Conservation (phyloP, 352 stramenopile genomes). For the Phytopythium aichiense region DNA sequence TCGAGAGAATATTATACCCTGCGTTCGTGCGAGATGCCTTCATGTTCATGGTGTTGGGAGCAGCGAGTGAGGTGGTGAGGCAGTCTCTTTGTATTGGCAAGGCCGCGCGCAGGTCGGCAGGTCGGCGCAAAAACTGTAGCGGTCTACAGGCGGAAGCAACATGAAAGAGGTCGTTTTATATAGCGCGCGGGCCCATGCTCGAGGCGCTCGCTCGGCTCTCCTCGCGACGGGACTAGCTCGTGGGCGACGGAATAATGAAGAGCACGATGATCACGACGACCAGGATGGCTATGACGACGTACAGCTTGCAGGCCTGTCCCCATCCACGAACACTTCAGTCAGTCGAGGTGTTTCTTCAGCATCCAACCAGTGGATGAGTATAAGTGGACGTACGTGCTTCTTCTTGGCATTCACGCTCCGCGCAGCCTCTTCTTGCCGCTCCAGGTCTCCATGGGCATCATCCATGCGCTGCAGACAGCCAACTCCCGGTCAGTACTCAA, state of each 20-base stretch:
- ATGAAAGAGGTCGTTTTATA: not conserved
- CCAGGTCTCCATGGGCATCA: constrained; percentile 51
- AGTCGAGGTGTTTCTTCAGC: not conserved
- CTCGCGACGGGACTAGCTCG: constrained; percentile 1
- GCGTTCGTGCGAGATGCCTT: not conserved
- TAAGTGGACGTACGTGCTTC: constrained; percentile 41
- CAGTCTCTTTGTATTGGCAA: not conserved
- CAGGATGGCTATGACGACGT: constrained; percentile 61
- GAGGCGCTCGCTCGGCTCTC: not conserved
- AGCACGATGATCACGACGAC: constrained; percentile 61
- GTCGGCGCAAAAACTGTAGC: not conserved
- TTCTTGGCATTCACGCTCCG: constrained; percentile 66
- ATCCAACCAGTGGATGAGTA: not conserved
- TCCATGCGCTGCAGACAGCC: constrained; percentile 51
- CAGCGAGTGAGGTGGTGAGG: not conserved
- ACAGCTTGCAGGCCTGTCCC: constrained; percentile 59
- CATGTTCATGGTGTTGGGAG: not conserved
- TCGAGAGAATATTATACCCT: constrained; percentile 1
- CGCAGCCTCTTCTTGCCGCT: constrained; percentile 50
- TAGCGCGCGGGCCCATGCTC: not conserved
- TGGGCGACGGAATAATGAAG: constrained; percentile 39
- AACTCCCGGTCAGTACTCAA: constrained; percentile 8
- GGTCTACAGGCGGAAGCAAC: not conserved
- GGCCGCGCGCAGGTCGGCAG: not conserved
- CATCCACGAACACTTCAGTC: constrained; percentile 2